Evolutionary conservation across 192 early-diverging fungal genomes (phyloP).

Genomic region (Podochytrium sp.): DNA sequence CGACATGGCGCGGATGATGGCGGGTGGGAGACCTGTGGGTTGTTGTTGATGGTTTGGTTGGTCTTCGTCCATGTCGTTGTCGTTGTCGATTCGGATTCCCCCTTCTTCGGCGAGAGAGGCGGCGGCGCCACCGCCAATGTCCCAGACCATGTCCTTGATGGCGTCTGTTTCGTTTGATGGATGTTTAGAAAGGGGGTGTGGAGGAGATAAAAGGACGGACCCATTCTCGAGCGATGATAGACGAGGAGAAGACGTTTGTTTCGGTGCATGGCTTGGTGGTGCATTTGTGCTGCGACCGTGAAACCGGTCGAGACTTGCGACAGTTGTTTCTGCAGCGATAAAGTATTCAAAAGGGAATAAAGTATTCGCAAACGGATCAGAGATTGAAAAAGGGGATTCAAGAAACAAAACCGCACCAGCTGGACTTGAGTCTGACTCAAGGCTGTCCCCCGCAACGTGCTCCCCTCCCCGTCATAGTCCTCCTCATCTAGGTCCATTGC

Average conservation of each 20-base stretch:
- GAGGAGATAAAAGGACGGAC: not conserved
- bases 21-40: conserved; percentile 47
- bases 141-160: conserved; percentile 72
- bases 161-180: conserved; percentile 37
- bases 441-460: not conserved
- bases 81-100: not conserved
- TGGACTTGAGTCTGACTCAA: not conserved
- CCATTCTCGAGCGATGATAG: conserved; percentile 77
- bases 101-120: conserved; percentile 40
- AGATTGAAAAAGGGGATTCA: not conserved
- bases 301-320: conserved; percentile 10
- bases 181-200: not conserved
- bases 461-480: not conserved
- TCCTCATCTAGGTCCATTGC: not conserved
- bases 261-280: conserved; percentile 64
- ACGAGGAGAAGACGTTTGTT: conserved; percentile 91
- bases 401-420: not conserved
- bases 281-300: conserved; percentile 47
- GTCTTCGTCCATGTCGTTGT: not conserved
- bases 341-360: not conserved
- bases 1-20: conserved; percentile 38
- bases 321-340: not conserved
- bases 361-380: not conserved
- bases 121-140: conserved; percentile 54
- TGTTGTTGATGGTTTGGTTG: not conserved